Conservation (phyloP, 1,284 basidiomycete genomes). For the Fomitopsis pinicola region DNA sequence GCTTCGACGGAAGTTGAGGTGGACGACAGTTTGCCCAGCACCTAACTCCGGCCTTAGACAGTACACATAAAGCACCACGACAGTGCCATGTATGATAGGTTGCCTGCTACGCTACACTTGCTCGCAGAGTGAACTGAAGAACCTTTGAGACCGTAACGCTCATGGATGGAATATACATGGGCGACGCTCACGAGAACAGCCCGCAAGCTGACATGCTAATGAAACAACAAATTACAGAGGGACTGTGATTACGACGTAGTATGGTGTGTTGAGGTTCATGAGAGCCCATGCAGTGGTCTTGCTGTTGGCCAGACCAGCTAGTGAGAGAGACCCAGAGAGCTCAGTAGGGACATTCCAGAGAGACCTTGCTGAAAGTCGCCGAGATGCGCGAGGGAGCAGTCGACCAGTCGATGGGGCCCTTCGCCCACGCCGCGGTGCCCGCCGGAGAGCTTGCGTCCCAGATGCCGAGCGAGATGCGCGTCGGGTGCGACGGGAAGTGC, state of each 20-base stretch:
- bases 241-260: neutral
- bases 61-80: too few species aligned
- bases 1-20: neutral
- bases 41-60: too few species aligned
- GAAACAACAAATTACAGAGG: too few species aligned
- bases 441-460: constrained; percentile 44
- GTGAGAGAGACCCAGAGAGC: neutral
- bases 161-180: too few species aligned
- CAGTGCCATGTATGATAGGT: too few species aligned
- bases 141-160: too few species aligned
- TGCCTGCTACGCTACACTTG: too few species aligned
- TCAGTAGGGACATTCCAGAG: constrained; percentile 36
- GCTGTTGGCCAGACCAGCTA: neutral
- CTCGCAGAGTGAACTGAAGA: too few species aligned
- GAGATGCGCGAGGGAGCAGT: constrained; percentile 29
- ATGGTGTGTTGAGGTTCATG: neutral
- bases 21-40: neutral
- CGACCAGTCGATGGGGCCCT: constrained; percentile 42
- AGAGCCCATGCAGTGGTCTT: neutral
- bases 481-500: constrained; percentile 34
- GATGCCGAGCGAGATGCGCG: constrained; percentile 39
- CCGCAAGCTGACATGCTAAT: too few species aligned
- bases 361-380: constrained; percentile 35
- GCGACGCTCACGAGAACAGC: too few species aligned
- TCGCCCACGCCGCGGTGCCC: constrained; percentile 43